A percentile compares a stretch with the other conserved stretches of the same genome.
phyloP scores from a whole-genome alignment of 2,329 filamentous ascomycete genomes.

The Clarireedia homoeocarpa region DNA sequence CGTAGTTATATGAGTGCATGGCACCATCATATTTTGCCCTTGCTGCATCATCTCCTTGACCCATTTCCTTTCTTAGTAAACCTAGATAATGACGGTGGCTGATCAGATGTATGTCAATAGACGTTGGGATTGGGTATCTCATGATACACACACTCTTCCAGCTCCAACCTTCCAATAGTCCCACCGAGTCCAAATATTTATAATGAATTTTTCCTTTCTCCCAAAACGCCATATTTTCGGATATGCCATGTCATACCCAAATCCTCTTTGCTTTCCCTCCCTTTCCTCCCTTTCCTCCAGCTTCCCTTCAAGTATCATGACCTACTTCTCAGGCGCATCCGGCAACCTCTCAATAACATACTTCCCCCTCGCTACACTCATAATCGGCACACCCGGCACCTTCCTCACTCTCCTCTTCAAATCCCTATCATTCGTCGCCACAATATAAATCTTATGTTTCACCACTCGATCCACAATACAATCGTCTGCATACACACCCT shows the following conservation, averaged over 20 bases:
- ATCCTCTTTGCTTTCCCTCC: not conserved
- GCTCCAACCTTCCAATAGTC: no score
- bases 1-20: no score
- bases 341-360: slow-evolving; percentile 91
- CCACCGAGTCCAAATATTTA: not conserved
- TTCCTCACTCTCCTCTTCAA: slow-evolving; percentile 68
- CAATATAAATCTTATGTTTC: slow-evolving; percentile 70
- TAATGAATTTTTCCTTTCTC: not conserved
- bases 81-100: no score
- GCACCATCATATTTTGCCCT: no score
- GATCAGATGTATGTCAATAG: no score
- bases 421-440: slow-evolving; percentile 70
- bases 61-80: no score
- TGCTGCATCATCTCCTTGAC: no score
- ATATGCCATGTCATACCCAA: not conserved
- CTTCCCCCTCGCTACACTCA: slow-evolving; percentile 81
- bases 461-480: slow-evolving; percentile 68
- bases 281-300: not conserved
- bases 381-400: slow-evolving; percentile 59
- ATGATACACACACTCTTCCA: not conserved
- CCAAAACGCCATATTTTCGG: slow-evolving; percentile 6
- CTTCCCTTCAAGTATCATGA: not conserved
- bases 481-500: slow-evolving; percentile 81
- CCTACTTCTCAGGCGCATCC: slow-evolving; percentile 58
- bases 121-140: no score